Conservation (phyloP, 139 green algal genomes). For the Chlamydomonas applanata region DNA sequence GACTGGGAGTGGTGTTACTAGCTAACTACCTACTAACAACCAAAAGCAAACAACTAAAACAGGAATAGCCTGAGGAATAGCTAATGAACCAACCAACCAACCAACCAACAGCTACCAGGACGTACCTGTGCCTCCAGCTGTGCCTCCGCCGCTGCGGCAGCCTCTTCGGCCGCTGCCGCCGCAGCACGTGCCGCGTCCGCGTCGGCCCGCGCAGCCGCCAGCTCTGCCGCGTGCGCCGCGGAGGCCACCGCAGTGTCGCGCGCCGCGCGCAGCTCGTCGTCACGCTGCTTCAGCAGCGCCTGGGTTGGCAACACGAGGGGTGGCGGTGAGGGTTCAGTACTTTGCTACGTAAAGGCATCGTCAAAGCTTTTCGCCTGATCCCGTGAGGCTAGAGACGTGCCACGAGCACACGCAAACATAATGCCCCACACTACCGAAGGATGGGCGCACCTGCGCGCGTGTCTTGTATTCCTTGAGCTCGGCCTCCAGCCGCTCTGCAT, state of each 20-base stretch:
- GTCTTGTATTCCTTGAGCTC: constrained; percentile 52
- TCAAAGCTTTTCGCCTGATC: too few relatives aligned
- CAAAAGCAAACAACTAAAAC: too few relatives aligned
- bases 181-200: constrained; percentile 13
- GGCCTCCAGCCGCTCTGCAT: constrained; percentile 32
- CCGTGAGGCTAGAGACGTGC: too few relatives aligned
- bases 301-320: neutral
- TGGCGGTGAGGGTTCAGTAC: too few relatives aligned
- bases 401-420: too few relatives aligned
- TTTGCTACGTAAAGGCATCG: too few relatives aligned
- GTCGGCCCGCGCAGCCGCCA: constrained; percentile 13
- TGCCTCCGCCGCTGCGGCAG: constrained; percentile 1
- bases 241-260: constrained; percentile 16
- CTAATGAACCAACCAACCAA: too few relatives aligned
- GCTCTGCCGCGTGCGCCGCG: constrained; percentile 11
- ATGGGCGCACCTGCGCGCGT: constrained; percentile 38
- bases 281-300: constrained; percentile 43
- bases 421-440: too few relatives aligned
- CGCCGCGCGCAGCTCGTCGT: constrained; percentile 37
- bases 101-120: too few relatives aligned
- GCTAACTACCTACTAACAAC: too few relatives aligned
- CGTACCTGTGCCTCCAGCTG: neutral
- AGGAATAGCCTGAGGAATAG: too few relatives aligned
- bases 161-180: constrained; percentile 27
- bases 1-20: too few relatives aligned